A percentile compares a stretch with the other conserved stretches of the same genome.
These are phyloP conservation scores for Trichoderma aggressivum DNA, from an alignment of 2,329 filamentous ascomycete species.

Conservation along the genomic window DNA sequence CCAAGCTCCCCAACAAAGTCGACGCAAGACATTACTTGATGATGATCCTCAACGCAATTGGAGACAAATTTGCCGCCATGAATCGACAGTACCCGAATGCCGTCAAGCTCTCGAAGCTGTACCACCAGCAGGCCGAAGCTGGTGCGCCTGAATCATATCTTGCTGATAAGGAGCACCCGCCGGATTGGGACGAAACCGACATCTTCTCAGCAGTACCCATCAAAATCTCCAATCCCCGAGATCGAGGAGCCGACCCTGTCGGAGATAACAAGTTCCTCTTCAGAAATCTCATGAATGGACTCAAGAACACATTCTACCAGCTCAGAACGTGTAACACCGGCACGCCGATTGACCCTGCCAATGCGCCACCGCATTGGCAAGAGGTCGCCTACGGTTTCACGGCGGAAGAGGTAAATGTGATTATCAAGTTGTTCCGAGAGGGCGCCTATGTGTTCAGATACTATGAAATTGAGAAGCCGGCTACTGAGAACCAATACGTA, in stretches of 20 bases:
- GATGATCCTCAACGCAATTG: slow-evolving; percentile 96
- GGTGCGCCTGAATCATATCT: slow-evolving; percentile 71
- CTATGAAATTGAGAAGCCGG: slow-evolving; percentile 82
- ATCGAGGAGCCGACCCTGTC: slow-evolving; percentile 85
- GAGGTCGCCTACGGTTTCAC: slow-evolving; percentile 96
- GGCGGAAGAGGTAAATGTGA: slow-evolving; percentile 92
- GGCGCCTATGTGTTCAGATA: slow-evolving; percentile 96
- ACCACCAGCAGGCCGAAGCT: slow-evolving; percentile 65
- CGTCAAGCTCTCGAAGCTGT: slow-evolving; percentile 82
- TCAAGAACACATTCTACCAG: slow-evolving; percentile 97
- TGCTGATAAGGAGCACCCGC: slow-evolving; percentile 73
- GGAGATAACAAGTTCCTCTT: slow-evolving; percentile 98
- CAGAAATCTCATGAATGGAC: slow-evolving; percentile 89
- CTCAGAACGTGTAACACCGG: slow-evolving; percentile 82
- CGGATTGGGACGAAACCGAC: slow-evolving; percentile 97
- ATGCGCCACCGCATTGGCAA: slow-evolving; percentile 84
- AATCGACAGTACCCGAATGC: slow-evolving; percentile 94
- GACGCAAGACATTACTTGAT: slow-evolving; percentile 94
- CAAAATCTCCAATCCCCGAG: slow-evolving; percentile 87
- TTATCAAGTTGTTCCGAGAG: slow-evolving; percentile 96
- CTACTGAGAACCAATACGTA: slow-evolving; percentile 67
- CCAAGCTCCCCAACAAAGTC: slow-evolving; percentile 86
- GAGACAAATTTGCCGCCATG: slow-evolving; percentile 97
- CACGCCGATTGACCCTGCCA: slow-evolving; percentile 67
- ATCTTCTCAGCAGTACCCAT: slow-evolving; percentile 97